Evolutionary conservation across 768 basidiomycete genomes (phyloP).

Genomic region (Heimioporus sp.): DNA sequence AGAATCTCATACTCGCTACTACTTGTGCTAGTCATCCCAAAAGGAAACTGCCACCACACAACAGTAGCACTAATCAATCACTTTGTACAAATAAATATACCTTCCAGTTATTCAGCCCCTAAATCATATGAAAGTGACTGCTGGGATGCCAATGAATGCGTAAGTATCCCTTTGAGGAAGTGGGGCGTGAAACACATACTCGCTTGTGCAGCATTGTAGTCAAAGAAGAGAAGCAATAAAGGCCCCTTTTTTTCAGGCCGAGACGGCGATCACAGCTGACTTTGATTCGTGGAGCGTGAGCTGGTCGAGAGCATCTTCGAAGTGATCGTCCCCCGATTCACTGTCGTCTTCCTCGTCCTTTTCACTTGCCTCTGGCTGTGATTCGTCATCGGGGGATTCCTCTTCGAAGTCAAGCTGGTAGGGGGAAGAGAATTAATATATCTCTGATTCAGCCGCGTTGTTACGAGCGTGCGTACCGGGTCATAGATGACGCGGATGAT

Average conservation of each 20-base stretch:
- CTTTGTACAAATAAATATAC: not conserved
- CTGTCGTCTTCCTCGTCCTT: conserved; percentile 39
- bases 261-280: conserved; percentile 11
- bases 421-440: conserved; percentile 1
- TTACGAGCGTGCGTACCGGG: conserved; percentile 59
- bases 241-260: conserved; percentile 10
- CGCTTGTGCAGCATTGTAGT: no score
- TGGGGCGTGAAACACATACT: no score
- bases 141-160: not conserved
- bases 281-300: conserved; percentile 33
- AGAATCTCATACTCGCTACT: no score
- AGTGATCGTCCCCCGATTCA: conserved; percentile 40
- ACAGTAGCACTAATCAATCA: not conserved
- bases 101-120: no score
- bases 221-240: not conserved
- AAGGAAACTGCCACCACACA: no score
- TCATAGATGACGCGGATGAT: conserved; percentile 93
- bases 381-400: conserved; percentile 55
- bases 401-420: conserved; percentile 82
- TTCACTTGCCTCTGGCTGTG: conserved; percentile 5
- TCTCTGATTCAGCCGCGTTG: not conserved
- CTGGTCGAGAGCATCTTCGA: conserved; percentile 68
- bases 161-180: not conserved
- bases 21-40: no score
- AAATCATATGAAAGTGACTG: no score